Percentiles rank a stretch among this genome's conserved stretches.
phyloP scores from a whole-genome alignment of 2,329 filamentous ascomycete species.

The Diaporthe sp. region DNA sequence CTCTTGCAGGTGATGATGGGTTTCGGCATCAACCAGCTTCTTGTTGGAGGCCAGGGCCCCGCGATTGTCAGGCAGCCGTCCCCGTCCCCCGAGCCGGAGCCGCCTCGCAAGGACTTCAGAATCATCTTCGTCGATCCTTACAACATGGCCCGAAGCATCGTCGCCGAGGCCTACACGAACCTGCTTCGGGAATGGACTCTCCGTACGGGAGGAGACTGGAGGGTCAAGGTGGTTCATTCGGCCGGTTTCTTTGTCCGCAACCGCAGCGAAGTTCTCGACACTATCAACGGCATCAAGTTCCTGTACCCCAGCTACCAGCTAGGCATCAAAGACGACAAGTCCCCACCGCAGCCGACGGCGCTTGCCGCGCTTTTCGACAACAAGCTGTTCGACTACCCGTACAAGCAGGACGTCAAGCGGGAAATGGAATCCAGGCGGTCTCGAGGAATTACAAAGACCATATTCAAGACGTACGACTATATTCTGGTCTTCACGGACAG shows the following conservation, averaged over 20 bases:
- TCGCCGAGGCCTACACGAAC: constrained; percentile 45
- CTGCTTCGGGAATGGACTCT: constrained; percentile 45
- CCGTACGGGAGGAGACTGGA: constrained; percentile 43
- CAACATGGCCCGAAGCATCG: constrained; percentile 45
- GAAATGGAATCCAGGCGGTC: constrained; percentile 39
- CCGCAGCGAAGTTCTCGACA: constrained; percentile 40
- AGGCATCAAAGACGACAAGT: constrained; percentile 38
- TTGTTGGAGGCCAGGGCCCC: constrained; percentile 1
- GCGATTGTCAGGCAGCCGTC: constrained; percentile 1
- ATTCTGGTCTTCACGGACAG: constrained; percentile 47
- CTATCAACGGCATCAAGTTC: constrained; percentile 44
- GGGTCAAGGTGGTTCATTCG: constrained; percentile 43
- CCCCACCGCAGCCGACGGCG: constrained; percentile 34
- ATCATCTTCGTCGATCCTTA: constrained; percentile 49
- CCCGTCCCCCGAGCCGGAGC: constrained; percentile 35
- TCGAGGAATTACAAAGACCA: constrained; percentile 43
- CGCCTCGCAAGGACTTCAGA: constrained; percentile 42
- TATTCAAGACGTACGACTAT: constrained; percentile 47
- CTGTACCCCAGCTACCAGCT: constrained; percentile 42
- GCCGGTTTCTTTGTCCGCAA: constrained; percentile 47
- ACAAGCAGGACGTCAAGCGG: constrained; percentile 42
- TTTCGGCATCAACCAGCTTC: constrained; percentile 19
- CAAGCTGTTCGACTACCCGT: constrained; percentile 44
- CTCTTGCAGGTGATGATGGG: constrained; percentile 43
- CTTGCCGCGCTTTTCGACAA: constrained; percentile 48